Base-by-base conservation (phyloP, 441 rosid species). In the Mallotus japonicus region DNA sequence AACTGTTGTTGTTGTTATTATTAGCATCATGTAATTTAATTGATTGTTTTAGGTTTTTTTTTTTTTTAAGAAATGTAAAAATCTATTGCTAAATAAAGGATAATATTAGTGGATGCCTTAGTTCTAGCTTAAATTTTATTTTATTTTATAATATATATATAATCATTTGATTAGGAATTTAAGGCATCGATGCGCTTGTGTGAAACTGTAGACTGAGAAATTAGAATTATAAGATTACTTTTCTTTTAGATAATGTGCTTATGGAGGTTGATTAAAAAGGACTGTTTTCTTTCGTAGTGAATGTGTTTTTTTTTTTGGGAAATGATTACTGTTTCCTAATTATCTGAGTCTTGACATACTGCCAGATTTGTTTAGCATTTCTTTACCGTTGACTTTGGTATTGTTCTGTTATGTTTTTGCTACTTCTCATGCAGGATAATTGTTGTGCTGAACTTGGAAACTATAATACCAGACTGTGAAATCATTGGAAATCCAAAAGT, bases 381-480 rank as follows among this genome's bases (percentile, higher is more conserved):
- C 61, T 76, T 49, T 75, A 62, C 76, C 60, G 55, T 67, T 60
- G 77, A 65, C 4, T 19, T 34, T 44, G 40, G 62, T 72, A 54
- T 28, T 65, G 62, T 66, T 55, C 65, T 65, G 62, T 63, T 55
- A 59, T 59, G 59, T 59, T 73, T 50, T 40, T n/a, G 40, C 20
- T 47, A 17, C 42, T 67, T 57, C 51, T 53, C 72, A 63, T 79
- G 50, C 90, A 91, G 97, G 88, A 83, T 93, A 67, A 89, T 89
- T 80, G 85, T 89, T 66, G 92, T 91, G 80, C 85, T 91, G 82
- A 91, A 88, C 78, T 82, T 91, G 90, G 97, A 90, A 83, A 91
- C 85, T n/a, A 84, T 91, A 77, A 73, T 89, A 47, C 89, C 83
- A 37, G 89, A 88, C 8, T 86, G 83, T 71, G 96, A 90, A 60